These are phyloP conservation scores for Sclerotinia borealis DNA, from an alignment of 2,329 filamentous ascomycete species.

Conservation along the genomic window DNA sequence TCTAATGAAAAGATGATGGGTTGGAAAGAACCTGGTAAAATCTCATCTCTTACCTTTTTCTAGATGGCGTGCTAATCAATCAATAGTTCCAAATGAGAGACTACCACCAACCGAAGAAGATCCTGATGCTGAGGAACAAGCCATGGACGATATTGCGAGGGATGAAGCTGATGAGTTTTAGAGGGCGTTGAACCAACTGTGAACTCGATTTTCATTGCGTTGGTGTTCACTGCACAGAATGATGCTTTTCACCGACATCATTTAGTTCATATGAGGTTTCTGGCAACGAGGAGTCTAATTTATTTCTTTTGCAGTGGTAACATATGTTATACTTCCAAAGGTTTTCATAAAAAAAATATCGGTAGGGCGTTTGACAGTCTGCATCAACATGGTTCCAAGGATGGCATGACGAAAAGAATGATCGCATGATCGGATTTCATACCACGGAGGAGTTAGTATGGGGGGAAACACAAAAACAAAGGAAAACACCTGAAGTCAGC, in stretches of 20 bases:
- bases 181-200: not conserved
- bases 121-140: constrained; percentile 27
- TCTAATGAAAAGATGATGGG: constrained; percentile 63
- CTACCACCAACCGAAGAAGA: constrained; percentile 30
- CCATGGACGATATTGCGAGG: constrained; percentile 15
- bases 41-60: not conserved
- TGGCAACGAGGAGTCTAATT: not conserved
- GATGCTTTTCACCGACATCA: not conserved
- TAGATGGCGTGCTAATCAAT: constrained; percentile 1
- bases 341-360: not conserved
- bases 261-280: not conserved
- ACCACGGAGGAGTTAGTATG: not conserved
- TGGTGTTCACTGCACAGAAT: not conserved
- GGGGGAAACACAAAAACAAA: not conserved
- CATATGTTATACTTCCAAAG: not conserved
- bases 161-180: constrained; percentile 7
- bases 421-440: not conserved
- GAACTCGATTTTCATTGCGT: not conserved
- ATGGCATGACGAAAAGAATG: not conserved
- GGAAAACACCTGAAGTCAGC: not conserved
- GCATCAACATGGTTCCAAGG: not conserved
- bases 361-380: not conserved
- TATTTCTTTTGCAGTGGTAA: not conserved
- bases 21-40: constrained; percentile 52
- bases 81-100: constrained; percentile 25